Evolutionary conservation across 192 early-diverging fungal genomes (phyloP).

Genomic region (Linnemannia hyalina): DNA sequence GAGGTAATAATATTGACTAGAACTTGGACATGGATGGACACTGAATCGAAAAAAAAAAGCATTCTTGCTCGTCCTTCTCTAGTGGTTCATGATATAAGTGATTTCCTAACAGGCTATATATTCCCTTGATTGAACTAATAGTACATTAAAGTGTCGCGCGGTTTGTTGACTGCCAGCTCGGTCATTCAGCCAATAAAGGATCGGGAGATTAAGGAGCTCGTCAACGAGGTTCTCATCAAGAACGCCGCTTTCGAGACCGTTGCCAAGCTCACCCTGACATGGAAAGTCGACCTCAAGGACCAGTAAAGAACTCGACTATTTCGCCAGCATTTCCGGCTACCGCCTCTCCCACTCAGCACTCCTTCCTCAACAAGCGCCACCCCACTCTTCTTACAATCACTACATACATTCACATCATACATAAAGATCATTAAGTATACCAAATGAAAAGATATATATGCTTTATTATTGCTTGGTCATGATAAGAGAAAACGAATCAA

Average conservation of each 20-base stretch:
- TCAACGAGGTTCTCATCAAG: constrained; percentile 63
- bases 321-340: neutral
- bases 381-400: neutral
- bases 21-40: neutral
- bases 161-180: constrained; percentile 50
- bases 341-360: neutral
- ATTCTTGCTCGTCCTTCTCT: no score
- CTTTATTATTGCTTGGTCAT: neutral
- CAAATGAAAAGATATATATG: neutral
- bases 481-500: neutral
- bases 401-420: neutral
- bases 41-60: neutral
- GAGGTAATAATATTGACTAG: constrained; percentile 50
- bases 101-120: neutral
- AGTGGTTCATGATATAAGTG: no score
- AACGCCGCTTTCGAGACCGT: constrained; percentile 64
- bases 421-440: neutral
- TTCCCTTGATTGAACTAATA: neutral
- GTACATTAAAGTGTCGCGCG: constrained; percentile 52
- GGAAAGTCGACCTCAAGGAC: constrained; percentile 59
- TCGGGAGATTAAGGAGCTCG: constrained; percentile 45
- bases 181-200: constrained; percentile 45
- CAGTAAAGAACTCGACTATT: constrained; percentile 7
- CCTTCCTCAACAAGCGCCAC: neutral
- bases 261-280: constrained; percentile 59